Evolutionary conservation across 768 basidiomycete genomes (phyloP).

Genomic region (Tulasnella sp.): DNA sequence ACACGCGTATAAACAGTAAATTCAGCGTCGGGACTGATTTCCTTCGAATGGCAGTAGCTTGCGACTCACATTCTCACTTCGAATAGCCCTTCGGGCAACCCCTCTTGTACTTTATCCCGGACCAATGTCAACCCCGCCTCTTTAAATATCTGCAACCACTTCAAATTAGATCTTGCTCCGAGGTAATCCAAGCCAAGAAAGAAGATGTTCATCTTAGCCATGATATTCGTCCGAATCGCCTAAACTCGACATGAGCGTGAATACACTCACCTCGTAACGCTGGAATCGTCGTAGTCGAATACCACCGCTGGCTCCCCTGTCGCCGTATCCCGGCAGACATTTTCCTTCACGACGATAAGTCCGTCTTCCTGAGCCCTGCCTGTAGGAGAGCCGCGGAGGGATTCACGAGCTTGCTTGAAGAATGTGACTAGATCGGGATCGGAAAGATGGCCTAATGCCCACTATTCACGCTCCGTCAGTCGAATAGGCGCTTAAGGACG

Average conservation of each 20-base stretch:
- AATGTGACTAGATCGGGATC: slow-evolving; percentile 72
- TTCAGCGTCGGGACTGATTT: too few relatives aligned
- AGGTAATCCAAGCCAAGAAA: background rate
- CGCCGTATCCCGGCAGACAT: slow-evolving; percentile 56
- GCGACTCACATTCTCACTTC: slow-evolving; percentile 69
- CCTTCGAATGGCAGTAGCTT: too few relatives aligned
- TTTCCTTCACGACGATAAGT: slow-evolving; percentile 87
- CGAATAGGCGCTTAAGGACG: background rate
- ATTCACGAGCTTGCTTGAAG: slow-evolving; percentile 52
- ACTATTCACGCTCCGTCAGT: slow-evolving; percentile 31
- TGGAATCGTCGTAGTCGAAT: slow-evolving; percentile 84
- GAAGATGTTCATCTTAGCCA: background rate
- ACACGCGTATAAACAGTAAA: background rate
- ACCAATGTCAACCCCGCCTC: slow-evolving; percentile 66
- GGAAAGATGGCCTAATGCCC: slow-evolving; percentile 86
- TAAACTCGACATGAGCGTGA: background rate
- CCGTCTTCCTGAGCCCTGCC: slow-evolving; percentile 33
- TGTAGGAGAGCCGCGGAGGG: slow-evolving; percentile 40
- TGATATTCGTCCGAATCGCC: slow-evolving; percentile 9
- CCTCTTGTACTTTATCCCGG: slow-evolving; percentile 68
- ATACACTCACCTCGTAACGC: slow-evolving; percentile 64
- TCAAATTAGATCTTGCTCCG: slow-evolving; percentile 60
- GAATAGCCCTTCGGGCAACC: slow-evolving; percentile 74
- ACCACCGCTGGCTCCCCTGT: slow-evolving; percentile 45
- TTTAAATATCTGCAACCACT: slow-evolving; percentile 70